Evolutionary conservation across 768 basidiomycete species (phyloP), one percentile per base, ranked within the genome.

Genomic region (Hygrocybe punicea): DNA sequence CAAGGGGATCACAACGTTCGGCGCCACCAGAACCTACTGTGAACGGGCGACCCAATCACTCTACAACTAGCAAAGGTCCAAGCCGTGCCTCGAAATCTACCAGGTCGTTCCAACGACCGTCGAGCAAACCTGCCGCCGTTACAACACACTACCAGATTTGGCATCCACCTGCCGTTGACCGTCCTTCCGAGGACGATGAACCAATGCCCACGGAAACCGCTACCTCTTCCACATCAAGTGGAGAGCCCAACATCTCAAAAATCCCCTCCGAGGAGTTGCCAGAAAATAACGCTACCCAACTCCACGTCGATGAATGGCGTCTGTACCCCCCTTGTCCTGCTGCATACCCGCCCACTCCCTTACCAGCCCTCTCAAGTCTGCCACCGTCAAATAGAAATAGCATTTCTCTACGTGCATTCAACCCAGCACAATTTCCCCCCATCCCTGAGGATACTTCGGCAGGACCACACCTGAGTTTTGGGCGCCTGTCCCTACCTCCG

Each of bases 261-360:
- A 42, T 55, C 58, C 29, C 42, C 49, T 33, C 56, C 51, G 34
- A 44, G 48, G 50, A 58, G 17, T 54, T 51, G 59, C 36, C 51
- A 48, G 33, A 34, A 57, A 63, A 19, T 42, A 40, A 24, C 56
- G 40, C 25, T 16, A 40, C 49, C 37, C 64, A 69, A 53, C 67
- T 75, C 58, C 74, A 64, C 60, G 65, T 68, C n/a, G 82, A 86
- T 39, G 87, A 90, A 60, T 90, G 87, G 87, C 73, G 85, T 56
- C 74, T 81, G 65, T 91, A 89, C 62, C 87, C 87, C 11, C 76
- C 84, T 16, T 85, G 89, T 52, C 89, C 89, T 29, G 83, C 89
- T 4, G 89, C 89, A 34, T 91, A 91, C 63, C 88, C 87, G 8
- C 77, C 86, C 0, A 89, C 86, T 13, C 87, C 87, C 10, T 62